Percentiles rank a stretch among this genome's conserved stretches.
Evolutionary conservation across 345 rosid genomes (phyloP).

Genomic region (Lepidium didymum): DNA sequence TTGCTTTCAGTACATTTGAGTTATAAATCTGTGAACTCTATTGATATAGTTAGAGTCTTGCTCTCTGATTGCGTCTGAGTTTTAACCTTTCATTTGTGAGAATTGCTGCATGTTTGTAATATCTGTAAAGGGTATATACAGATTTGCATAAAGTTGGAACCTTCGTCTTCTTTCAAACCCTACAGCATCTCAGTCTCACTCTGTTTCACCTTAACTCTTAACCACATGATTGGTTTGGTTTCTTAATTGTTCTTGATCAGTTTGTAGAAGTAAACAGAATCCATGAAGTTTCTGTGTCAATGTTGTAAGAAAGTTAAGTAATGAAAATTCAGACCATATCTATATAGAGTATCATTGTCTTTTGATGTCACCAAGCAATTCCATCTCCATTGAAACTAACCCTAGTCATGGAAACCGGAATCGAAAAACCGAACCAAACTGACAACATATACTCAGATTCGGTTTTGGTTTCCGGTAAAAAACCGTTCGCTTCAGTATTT

Average conservation of each 20-base stretch:
- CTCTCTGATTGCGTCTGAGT: not conserved
- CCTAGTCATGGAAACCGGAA: no score
- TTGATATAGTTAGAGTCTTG: not conserved
- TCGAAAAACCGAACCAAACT: no score
- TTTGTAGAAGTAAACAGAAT: not conserved
- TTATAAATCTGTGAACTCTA: not conserved
- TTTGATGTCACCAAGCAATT: slow-evolving; percentile 16
- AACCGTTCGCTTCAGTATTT: no score
- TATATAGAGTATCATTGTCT: not conserved
- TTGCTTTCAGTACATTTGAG: not conserved
- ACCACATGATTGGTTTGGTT: not conserved
- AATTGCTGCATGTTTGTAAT: not conserved
- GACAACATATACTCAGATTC: no score
- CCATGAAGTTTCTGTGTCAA: not conserved
- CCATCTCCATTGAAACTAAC: slow-evolving; percentile 9
- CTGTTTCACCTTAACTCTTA: no score
- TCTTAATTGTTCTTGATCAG: not conserved
- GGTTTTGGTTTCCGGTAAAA: no score
- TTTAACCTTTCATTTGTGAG: not conserved
- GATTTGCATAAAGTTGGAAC: not conserved
- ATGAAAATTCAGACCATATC: no score
- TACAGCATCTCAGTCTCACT: no score
- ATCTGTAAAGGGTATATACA: not conserved
- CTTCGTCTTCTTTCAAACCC: not conserved
- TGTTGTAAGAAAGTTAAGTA: not conserved